Evolutionary conservation across 768 basidiomycete species (phyloP).

Genomic region (Austroboletus eburneus): DNA sequence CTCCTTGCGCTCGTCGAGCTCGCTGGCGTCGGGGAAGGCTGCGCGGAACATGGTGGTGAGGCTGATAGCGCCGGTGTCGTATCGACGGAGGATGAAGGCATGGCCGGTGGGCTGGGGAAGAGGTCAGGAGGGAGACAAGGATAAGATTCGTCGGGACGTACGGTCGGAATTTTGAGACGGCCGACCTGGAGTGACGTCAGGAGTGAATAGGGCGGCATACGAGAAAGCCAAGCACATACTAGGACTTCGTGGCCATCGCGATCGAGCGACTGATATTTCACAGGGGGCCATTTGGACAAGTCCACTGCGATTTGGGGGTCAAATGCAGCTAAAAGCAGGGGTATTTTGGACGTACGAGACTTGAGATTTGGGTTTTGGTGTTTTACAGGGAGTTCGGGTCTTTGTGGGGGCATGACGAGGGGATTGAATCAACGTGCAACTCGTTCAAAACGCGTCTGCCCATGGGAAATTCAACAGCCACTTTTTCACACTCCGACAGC

Average conservation of each 20-base stretch:
- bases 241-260: conserved; percentile 86
- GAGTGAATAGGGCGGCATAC: neutral
- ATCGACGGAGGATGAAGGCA: conserved; percentile 91
- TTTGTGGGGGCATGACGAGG: conserved; percentile 31
- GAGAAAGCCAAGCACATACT: conserved; percentile 38
- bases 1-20: conserved; percentile 74
- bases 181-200: conserved; percentile 59
- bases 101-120: conserved; percentile 62
- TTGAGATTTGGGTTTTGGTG: conserved; percentile 50
- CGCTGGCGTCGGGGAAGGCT: conserved; percentile 79
- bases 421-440: conserved; percentile 15
- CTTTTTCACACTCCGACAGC: conserved; percentile 28
- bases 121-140: conserved; percentile 13
- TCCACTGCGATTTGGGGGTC: conserved; percentile 29
- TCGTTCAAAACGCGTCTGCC: conserved; percentile 33
- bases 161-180: conserved; percentile 85
- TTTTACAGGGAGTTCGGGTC: conserved; percentile 50
- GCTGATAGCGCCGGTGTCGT: conserved; percentile 88
- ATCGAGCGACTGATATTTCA: conserved; percentile 90
- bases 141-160: conserved; percentile 36
- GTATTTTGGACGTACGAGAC: conserved; percentile 32
- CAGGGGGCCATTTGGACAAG: conserved; percentile 52
- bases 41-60: conserved; percentile 97
- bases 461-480: conserved; percentile 32
- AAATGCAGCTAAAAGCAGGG: neutral